These are phyloP conservation scores for Gnomoniopsis sp. DNA, from an alignment of 2,329 filamentous ascomycete species.

Conservation along the genomic window DNA sequence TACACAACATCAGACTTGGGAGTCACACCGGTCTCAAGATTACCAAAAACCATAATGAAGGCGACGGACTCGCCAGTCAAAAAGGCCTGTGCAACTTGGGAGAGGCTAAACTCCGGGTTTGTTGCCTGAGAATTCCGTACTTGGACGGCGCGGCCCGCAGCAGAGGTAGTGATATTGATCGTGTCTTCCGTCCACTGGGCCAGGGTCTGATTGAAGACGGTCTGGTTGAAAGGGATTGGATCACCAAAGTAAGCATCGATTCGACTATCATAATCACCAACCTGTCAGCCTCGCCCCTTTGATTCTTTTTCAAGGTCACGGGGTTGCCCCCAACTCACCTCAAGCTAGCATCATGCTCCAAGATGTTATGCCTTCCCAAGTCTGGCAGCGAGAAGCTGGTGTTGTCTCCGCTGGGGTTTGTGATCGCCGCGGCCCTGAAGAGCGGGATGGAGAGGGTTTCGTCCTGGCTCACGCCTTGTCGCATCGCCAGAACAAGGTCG, in stretches of 20 bases:
- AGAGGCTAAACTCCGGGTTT: constrained; percentile 26
- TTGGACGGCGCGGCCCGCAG: constrained; percentile 1
- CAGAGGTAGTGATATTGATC: constrained; percentile 4
- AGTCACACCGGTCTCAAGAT: constrained; percentile 35
- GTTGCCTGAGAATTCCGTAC: constrained; percentile 4
- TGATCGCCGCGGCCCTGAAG: constrained; percentile 4
- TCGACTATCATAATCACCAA: constrained; percentile 30
- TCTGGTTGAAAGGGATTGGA: constrained; percentile 48
- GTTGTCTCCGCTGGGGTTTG: constrained; percentile 7
- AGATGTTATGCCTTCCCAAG: constrained; percentile 41
- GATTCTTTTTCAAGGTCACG: neutral
- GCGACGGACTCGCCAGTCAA: constrained; percentile 47
- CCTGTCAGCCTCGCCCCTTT: neutral
- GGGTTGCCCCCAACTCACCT: constrained; percentile 29
- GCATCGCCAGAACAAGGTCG: constrained; percentile 5
- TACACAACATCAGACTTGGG: constrained; percentile 36
- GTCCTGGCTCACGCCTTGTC: constrained; percentile 8
- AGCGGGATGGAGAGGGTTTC: constrained; percentile 3
- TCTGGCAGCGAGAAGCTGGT: constrained; percentile 19
- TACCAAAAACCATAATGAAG: constrained; percentile 45
- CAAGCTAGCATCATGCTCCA: constrained; percentile 47
- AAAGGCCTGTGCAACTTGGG: constrained; percentile 42
- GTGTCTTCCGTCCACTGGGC: constrained; percentile 1
- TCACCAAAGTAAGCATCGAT: constrained; percentile 47
- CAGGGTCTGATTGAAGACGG: constrained; percentile 33